Conservation (phyloP, 805 yeast genomes). For the Schwanniomyces vanrijiae region DNA sequence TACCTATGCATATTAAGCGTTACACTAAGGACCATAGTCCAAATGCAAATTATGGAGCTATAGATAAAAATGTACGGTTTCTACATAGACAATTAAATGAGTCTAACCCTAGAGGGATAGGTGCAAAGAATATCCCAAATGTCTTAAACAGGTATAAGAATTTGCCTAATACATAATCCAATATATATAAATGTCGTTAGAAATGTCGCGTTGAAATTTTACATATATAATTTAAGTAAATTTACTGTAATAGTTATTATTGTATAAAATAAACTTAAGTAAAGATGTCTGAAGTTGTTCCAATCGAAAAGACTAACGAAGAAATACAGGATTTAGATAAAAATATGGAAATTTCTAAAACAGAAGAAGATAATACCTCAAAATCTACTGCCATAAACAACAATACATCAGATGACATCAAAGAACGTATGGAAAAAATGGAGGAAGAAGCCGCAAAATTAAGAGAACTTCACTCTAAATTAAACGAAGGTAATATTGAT, state of each 20-base stretch:
- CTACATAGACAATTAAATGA: background rate
- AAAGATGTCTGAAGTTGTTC: constrained; percentile 33
- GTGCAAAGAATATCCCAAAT: constrained; percentile 16
- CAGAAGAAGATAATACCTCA: background rate
- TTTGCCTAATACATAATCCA: constrained; percentile 10
- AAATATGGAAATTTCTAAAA: background rate
- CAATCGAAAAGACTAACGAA: constrained; percentile 19
- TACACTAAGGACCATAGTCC: constrained; percentile 12
- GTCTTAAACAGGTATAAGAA: constrained; percentile 20
- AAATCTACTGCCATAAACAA: background rate
- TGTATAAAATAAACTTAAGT: background rate
- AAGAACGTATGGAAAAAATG: constrained; percentile 50
- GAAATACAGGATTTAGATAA: background rate
- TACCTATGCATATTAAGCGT: constrained; percentile 22
- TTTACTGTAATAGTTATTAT: background rate
- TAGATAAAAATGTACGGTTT: background rate
- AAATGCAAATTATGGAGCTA: constrained; percentile 18
- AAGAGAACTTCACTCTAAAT: constrained; percentile 52
- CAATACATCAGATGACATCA: constrained; percentile 21
- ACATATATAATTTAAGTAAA: background rate
- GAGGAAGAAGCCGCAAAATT: constrained; percentile 64
- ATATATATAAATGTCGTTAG: background rate
- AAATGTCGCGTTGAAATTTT: background rate
- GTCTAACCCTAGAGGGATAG: constrained; percentile 24
- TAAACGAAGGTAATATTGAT: constrained; percentile 9